Conservation (phyloP, 371 early-diverging fungal genomes). For the Mortierella sp. region DNA sequence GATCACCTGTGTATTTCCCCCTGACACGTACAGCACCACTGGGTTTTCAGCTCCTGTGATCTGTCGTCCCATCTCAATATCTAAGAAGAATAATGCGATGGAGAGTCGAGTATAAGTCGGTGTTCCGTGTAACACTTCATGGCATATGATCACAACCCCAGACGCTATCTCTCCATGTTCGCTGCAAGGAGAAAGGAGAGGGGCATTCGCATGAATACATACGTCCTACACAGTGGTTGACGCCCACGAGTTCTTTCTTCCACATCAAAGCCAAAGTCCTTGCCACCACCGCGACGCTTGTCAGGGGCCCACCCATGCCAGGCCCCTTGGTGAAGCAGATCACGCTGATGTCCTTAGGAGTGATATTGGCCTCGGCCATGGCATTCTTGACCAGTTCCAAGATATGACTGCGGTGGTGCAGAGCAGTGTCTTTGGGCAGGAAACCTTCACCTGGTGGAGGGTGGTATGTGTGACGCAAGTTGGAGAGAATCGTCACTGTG, state of each 20-base stretch:
- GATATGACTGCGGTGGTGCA: conserved; percentile 93
- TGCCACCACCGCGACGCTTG: conserved; percentile 94
- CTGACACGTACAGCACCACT: conserved; percentile 98
- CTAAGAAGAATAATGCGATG: conserved; percentile 44
- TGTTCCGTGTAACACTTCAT: too few species aligned
- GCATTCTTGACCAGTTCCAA: conserved; percentile 84
- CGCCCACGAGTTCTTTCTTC: conserved; percentile 95
- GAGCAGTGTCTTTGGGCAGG: conserved; percentile 96
- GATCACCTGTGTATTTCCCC: conserved; percentile 99
- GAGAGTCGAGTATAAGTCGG: neutral
- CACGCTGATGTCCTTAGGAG: conserved; percentile 84
- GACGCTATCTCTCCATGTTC: neutral
- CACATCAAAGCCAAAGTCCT: conserved; percentile 93
- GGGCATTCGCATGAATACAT: too few species aligned
- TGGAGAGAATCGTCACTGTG: conserved; percentile 81
- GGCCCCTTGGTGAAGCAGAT: conserved; percentile 99
- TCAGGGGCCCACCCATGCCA: conserved; percentile 98
- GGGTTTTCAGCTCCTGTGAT: conserved; percentile 98
- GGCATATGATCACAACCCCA: neutral
- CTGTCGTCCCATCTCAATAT: conserved; percentile 99
- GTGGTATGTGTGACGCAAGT: conserved; percentile 95
- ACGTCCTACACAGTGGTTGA: conserved; percentile 99
- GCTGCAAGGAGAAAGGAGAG: too few species aligned
- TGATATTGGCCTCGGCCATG: conserved; percentile 80
- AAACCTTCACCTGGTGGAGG: conserved; percentile 99